Conservation (phyloP, 2,329 filamentous ascomycete genomes). For the Trichophyton schoenleinii region DNA sequence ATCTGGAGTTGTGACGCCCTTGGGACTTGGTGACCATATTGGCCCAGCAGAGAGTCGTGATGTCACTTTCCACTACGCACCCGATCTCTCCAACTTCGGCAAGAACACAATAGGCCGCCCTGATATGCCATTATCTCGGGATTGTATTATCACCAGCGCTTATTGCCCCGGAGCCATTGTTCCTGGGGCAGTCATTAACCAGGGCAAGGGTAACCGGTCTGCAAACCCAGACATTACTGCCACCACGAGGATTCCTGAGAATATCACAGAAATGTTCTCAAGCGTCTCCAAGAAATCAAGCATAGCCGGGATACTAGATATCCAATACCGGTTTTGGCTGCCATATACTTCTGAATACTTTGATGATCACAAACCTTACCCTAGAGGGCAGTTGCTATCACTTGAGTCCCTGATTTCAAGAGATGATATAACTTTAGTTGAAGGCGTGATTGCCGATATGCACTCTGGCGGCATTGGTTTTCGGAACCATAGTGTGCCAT, state of each 20-base stretch:
- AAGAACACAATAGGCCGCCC: constrained; percentile 24
- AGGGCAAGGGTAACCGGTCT: constrained; percentile 10
- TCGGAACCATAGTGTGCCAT: constrained; percentile 34
- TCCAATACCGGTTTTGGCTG: constrained; percentile 24
- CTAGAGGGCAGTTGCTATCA: constrained; percentile 20
- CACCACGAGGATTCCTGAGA: constrained; percentile 20
- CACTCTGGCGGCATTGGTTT: constrained; percentile 33
- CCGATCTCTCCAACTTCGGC: constrained; percentile 26
- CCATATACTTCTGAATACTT: constrained; percentile 15
- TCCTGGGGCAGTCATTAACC: constrained; percentile 3
- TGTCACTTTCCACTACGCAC: background rate
- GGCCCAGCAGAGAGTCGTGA: constrained; percentile 12
- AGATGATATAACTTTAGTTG: constrained; percentile 24
- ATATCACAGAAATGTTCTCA: constrained; percentile 22
- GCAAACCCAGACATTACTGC: constrained; percentile 17
- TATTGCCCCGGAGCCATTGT: constrained; percentile 17
- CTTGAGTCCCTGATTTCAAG: constrained; percentile 22
- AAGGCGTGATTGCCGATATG: constrained; percentile 35
- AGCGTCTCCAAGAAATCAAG: constrained; percentile 23
- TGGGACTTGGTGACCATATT: constrained; percentile 34
- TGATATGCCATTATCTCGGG: constrained; percentile 21
- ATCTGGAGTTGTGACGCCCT: constrained; percentile 34
- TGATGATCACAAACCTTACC: constrained; percentile 20
- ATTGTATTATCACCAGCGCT: constrained; percentile 17
- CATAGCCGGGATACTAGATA: constrained; percentile 34